A percentile compares a stretch with the other conserved stretches of the same genome.
Evolutionary conservation across 1,139 yeast species (phyloP).

Genomic region (Sugiyamaella xylanicola): DNA sequence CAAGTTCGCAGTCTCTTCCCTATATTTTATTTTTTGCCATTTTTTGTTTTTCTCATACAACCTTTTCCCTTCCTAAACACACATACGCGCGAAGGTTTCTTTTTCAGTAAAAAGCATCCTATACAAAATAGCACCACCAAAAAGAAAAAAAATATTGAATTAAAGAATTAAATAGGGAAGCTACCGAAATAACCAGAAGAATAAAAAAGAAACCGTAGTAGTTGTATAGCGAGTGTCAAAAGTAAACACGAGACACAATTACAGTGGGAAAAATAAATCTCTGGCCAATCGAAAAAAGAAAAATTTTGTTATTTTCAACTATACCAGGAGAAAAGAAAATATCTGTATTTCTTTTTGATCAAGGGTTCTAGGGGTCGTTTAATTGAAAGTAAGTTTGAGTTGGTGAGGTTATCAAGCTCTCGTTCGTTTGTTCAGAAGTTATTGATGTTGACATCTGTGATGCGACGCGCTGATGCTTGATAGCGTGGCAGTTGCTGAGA

Average conservation of each 20-base stretch:
- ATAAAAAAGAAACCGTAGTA: neutral
- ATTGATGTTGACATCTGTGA: too few relatives aligned
- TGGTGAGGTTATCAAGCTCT: too few relatives aligned
- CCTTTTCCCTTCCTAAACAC: neutral
- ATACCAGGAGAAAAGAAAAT: conserved; percentile 3
- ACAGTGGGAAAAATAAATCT: neutral
- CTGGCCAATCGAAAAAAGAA: conserved; percentile 1
- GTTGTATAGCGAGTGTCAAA: neutral
- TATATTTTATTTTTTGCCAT: conserved; percentile 6
- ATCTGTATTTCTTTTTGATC: conserved; percentile 8
- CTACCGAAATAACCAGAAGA: neutral
- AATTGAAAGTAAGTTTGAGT: neutral
- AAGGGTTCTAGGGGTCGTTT: conserved; percentile 10
- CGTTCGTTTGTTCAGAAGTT: too few relatives aligned
- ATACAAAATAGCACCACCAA: neutral
- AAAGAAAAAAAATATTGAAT: neutral
- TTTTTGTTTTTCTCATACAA: neutral
- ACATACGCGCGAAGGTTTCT: conserved; percentile 11
- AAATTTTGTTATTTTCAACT: conserved; percentile 1
- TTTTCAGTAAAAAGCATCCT: conserved; percentile 11
- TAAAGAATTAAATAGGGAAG: neutral
- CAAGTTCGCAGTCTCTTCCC: conserved; percentile 9
- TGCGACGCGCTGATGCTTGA: too few relatives aligned
- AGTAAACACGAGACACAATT: neutral
- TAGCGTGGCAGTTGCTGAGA: too few relatives aligned